Base-by-base conservation (phyloP, 1,284 basidiomycete species). In the Moniliophthora roreri region DNA sequence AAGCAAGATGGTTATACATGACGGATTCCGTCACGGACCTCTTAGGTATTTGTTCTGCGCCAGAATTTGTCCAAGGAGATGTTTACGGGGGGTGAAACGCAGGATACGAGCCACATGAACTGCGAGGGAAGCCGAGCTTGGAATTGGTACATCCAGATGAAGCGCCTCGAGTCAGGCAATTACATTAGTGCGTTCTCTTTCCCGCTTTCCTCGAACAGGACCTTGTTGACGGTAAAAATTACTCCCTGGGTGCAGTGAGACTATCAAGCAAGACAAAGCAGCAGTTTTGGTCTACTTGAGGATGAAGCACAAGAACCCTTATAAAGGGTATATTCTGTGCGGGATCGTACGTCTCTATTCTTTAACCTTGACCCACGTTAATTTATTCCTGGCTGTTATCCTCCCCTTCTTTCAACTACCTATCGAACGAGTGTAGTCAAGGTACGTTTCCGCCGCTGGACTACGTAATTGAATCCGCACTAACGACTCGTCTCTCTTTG, bases 131-230 rank as follows among this genome's bases (percentile, higher is more conserved):
- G 18, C 78, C 85, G 1, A 85, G 84, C 2, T 73, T 88, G 34
- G 80, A 86, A 53, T 81, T 90, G 55, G 85, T 88, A 20, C 87
- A 91, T 63, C 87, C 87, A 4, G 87, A 90, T 37, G 88, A 91
- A 63, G 83, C 83, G 57, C 66, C 77, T 15, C 76, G 79, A 32
- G 79, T 86, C 18, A 79, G 79, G 60, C 73, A 77, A 55, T 70
- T 89, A 35, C 87, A 90, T 64, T 86, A 85, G 85, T 87, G 60
- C 32, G 77, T 65, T 55, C n/a, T n/a, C n/a, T n/a, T n/a, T n/a
- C 52, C 16, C 34, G 37, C 48, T 24, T 50, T 37, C 23, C 46
- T 47, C 9, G 24, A 24, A 13, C 32, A 36, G 26, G 10, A 15
- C 48, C 41, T 40, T 36, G 36, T 26, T 39, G 35, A 49, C 54